Conservation (phyloP, 129 eudicot species). For the Chrysanthemum seticuspe region DNA sequence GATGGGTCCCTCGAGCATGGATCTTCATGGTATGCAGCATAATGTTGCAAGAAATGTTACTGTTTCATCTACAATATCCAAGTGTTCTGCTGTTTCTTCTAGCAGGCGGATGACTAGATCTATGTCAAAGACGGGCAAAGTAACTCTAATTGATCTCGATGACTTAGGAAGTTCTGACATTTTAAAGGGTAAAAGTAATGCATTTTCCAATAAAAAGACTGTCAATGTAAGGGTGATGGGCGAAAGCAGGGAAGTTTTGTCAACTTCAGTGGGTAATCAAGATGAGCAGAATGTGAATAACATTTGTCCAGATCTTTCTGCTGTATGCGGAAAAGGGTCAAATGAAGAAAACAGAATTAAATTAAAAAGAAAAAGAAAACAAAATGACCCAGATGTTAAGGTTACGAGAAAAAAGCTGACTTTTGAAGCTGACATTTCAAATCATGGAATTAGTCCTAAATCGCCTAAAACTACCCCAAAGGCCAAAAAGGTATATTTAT, state of each 20-base stretch:
- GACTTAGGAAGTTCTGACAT: constrained; percentile 12
- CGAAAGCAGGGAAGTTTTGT: too few species aligned
- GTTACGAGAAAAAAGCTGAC: constrained; percentile 2
- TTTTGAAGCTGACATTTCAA: constrained; percentile 8
- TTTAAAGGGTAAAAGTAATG: constrained; percentile 5
- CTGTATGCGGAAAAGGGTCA: constrained; percentile 9
- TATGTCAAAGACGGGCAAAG: constrained; percentile 16
- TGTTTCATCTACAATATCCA: constrained; percentile 10
- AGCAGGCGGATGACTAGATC: constrained; percentile 34
- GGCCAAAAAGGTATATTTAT: constrained; percentile 19
- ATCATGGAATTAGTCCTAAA: background rate
- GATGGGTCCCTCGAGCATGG: constrained; percentile 1
- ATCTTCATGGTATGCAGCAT: too few species aligned
- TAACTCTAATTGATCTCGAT: constrained; percentile 5
- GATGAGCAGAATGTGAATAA: background rate
- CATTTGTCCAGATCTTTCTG: background rate
- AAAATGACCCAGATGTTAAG: constrained; percentile 20
- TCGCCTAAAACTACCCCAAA: constrained; percentile 14
- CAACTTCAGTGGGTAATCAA: too few species aligned
- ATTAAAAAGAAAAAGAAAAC: constrained; percentile 20
- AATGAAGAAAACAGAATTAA: constrained; percentile 19
- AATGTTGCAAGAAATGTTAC: background rate
- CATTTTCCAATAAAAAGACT: constrained; percentile 13
- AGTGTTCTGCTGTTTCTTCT: constrained; percentile 16
- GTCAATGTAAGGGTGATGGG: background rate